Evolutionary conservation across 176 grass and related monocot genomes (phyloP).

Genomic region (Carex scoparia): DNA sequence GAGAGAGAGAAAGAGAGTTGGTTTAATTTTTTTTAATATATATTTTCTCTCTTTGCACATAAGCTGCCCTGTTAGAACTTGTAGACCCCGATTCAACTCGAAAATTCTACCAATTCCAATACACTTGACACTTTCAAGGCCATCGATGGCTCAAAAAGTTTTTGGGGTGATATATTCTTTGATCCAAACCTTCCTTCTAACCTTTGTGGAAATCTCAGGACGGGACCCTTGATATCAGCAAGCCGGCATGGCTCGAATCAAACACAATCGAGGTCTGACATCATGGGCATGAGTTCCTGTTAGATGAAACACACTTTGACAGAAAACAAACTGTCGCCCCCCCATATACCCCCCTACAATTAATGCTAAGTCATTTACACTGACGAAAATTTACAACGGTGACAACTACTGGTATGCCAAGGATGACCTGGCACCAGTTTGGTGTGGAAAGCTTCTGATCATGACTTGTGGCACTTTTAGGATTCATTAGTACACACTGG

Average conservation of each 20-base stretch:
- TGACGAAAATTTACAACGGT: conserved; percentile 45
- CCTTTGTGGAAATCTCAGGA: conserved; percentile 57
- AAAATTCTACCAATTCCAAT: conserved; percentile 54
- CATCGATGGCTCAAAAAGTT: conserved; percentile 61
- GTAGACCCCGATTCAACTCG: conserved; percentile 75
- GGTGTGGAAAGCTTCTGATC: conserved; percentile 66
- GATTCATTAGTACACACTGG: conserved; percentile 78
- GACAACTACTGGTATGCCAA: conserved; percentile 57
- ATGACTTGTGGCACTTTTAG: conserved; percentile 70
- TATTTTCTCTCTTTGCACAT: not conserved
- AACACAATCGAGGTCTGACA: conserved; percentile 71
- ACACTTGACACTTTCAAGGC: conserved; percentile 56
- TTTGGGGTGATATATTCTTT: conserved; percentile 57
- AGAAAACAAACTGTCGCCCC: conserved; percentile 50
- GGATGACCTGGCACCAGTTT: conserved; percentile 70
- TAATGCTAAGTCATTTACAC: conserved; percentile 46
- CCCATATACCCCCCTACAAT: conserved; percentile 33
- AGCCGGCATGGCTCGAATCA: conserved; percentile 54
- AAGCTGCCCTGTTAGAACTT: not conserved
- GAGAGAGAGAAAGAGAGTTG: no score
- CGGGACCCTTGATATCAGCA: conserved; percentile 54
- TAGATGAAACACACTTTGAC: conserved; percentile 67
- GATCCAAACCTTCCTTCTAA: conserved; percentile 71
- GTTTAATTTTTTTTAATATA: not conserved
- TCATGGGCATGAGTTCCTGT: conserved; percentile 71